Base-by-base conservation (phyloP, 257 asterid genomes). In the Forsythia suspensa region DNA sequence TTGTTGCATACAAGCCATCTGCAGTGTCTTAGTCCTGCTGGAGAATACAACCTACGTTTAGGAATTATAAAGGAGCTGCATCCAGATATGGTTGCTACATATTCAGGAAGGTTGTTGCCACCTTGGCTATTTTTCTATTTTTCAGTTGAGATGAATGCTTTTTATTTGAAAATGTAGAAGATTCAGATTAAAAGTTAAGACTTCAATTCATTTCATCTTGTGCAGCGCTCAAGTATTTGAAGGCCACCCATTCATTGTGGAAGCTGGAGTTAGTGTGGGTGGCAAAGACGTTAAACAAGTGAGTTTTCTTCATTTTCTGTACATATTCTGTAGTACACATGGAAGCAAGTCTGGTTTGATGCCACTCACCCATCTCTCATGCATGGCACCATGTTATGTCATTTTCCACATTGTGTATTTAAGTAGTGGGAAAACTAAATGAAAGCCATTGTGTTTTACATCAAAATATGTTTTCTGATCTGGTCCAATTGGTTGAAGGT, bases 31-130 rank as follows among this genome's bases (percentile, higher is more conserved):
- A 94, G 98, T 88, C 96, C 97, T 78, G 97, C 98, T 42, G 98
- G 98, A 75, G 98, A 94, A 84, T 94, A 94, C 81, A 94, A 94
- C 79, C 81, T 94, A 77, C 95, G 96, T 46, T 85, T 94, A 77
- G 98, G 98, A 80, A 92, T 94, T 86, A 86, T 92, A 81, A 94
- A 94, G 87, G 98, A 94, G 84, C 83, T 94, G 82, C 97, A 92
- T 82, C 98, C 98, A 44, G 98, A 94, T 81, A 89, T 94, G 98
- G 96, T 94, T 77, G 98, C 98, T 51, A 94, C 98, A 77, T 90
- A 89, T 89, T 92, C 98, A 74, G 98, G 97, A 90, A 94, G 98
- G 98, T 94, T 74, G 77, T 63, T 59, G 74, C 79, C 70, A 76
- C 43, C 41, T 37, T 46, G 10, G 15, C 66, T 34, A 16, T 44